Conservation (phyloP, 495 filamentous ascomycete species). For the Acidomyces sp. region DNA sequence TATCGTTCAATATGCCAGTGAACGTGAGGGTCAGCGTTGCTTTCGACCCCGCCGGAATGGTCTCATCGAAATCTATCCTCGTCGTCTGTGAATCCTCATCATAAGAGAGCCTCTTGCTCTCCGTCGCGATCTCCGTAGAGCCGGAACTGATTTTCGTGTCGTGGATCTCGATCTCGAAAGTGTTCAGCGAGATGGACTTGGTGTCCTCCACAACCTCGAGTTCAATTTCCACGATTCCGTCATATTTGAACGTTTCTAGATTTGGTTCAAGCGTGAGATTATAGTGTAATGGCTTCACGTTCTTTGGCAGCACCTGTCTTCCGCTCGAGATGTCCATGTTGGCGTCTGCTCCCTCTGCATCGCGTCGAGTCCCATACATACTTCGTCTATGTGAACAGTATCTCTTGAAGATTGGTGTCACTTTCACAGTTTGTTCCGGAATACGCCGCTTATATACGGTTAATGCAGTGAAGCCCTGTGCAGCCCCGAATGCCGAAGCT, state of each 20-base stretch:
- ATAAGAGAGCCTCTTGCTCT: slow-evolving; percentile 43
- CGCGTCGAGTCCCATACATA: slow-evolving; percentile 30
- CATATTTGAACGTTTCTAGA: slow-evolving; percentile 55
- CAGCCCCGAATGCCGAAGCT: no score
- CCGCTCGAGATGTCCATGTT: slow-evolving; percentile 39
- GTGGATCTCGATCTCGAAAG: slow-evolving; percentile 73
- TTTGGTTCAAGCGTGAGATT: slow-evolving; percentile 62
- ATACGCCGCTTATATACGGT: neutral
- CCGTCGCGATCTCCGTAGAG: slow-evolving; percentile 40
- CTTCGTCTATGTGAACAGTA: slow-evolving; percentile 33
- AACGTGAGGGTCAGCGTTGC: slow-evolving; percentile 54
- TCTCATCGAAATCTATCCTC: slow-evolving; percentile 49
- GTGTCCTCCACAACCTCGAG: slow-evolving; percentile 79
- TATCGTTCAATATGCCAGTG: slow-evolving; percentile 57
- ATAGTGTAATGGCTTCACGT: slow-evolving; percentile 59
- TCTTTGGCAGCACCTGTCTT: slow-evolving; percentile 53
- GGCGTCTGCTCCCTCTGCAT: slow-evolving; percentile 22
- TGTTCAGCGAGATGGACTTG: slow-evolving; percentile 76
- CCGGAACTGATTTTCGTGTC: slow-evolving; percentile 51
- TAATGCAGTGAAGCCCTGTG: neutral
- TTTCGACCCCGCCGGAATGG: slow-evolving; percentile 44
- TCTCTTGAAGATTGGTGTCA: slow-evolving; percentile 6
- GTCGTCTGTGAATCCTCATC: slow-evolving; percentile 51
- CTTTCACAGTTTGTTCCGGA: neutral
- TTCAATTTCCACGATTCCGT: slow-evolving; percentile 55